Evolutionary conservation across 257 asterid species (phyloP), one percentile per base, ranked within the genome.

Genomic region (Leonotis leonurus): DNA sequence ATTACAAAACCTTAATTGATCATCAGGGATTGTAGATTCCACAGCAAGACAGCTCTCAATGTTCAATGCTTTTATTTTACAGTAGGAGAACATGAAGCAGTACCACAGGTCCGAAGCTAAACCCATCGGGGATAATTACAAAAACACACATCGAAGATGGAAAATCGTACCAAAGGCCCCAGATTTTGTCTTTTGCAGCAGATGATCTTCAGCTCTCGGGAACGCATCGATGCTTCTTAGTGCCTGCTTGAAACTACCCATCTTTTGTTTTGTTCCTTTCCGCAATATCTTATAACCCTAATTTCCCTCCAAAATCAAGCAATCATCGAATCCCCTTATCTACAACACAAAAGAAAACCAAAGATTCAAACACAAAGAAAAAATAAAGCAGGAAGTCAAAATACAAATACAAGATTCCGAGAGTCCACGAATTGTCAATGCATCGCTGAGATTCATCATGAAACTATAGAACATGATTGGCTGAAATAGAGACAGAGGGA

Each of bases 181-280:
- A 13, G 96, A 84, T 79, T 86, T 86, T 20, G 99, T 92, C 76
- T 89, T 85, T 81, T 71, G 92, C 77, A 92, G 72, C 80, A 92
- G 77, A 70, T 92, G 99, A 45, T 89, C 99, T 57, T 92, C 99
- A 3, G 99, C 87, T 18, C 97, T 94, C 1, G 99, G 99, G 72
- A 92, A 92, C 16, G 99, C 99, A 72, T 92, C 96, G 73, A 92
- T 71, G 71, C 81, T 85, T 73, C 58, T 84, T 37, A 92, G 69
- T 3, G 81, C 81, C 80, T 86, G 95, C 79, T 76, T 92, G 64
- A 89, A 77, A 78, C 73, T 81, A 53, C 95, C 96, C 99, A 86
- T 92, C 73, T 45, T 67, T 54, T 54, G 43, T 64, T 53, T 53
- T 24, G 46, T 27, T 25, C 30, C 22, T 50, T 63, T 59, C 60